These are phyloP conservation scores for Lentinula detonsa DNA, from an alignment of 768 basidiomycete genomes.

Conservation along the genomic window DNA sequence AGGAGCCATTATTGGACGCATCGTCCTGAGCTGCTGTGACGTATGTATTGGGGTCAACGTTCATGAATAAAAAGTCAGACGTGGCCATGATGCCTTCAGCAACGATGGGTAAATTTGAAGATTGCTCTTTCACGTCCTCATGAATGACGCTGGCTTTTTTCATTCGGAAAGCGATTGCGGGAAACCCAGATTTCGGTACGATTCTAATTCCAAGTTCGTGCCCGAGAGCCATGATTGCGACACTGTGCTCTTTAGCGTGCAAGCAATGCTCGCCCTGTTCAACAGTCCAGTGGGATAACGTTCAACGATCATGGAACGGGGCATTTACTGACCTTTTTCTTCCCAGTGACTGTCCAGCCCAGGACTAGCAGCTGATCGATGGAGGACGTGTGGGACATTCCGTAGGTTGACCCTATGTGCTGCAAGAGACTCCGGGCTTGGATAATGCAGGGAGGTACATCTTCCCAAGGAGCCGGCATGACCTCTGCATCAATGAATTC, in stretches of 20 bases:
- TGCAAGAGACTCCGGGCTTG: conserved; percentile 18
- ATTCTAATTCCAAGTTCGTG: background rate
- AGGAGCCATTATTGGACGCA: background rate
- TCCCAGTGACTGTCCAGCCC: background rate
- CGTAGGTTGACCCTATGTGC: conserved; percentile 19
- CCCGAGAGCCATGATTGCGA: background rate
- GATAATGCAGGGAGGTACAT: conserved; percentile 6
- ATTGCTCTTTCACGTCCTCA: background rate
- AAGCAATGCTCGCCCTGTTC: background rate
- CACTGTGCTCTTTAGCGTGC: background rate
- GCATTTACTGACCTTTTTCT: background rate
- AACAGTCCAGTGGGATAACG: background rate
- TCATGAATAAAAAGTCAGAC: background rate
- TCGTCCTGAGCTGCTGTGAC: background rate
- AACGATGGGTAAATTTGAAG: background rate
- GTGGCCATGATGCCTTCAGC: background rate
- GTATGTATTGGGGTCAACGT: background rate
- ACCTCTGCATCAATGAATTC: background rate
- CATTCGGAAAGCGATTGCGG: background rate
- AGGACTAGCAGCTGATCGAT: background rate
- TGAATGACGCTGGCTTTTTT: background rate
- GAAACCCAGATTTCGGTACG: conserved; percentile 2
- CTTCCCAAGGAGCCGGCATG: conserved; percentile 4
- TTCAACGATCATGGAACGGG: background rate
- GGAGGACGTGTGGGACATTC: background rate